Base-by-base conservation (phyloP, 352 stramenopile species). In the Pythium vanterpoolii region DNA sequence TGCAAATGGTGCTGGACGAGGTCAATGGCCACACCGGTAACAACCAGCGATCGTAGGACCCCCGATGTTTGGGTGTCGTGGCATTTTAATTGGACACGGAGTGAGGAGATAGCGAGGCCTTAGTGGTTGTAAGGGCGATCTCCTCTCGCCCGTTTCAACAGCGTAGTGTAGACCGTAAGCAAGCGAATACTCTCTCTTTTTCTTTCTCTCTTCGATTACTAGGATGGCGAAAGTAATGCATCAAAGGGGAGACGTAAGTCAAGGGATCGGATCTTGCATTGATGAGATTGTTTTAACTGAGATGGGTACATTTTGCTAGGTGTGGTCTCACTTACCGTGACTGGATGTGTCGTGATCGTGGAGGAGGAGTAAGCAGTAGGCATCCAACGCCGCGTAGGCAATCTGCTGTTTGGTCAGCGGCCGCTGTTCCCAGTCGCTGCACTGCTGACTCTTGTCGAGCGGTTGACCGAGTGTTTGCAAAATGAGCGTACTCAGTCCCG, bases 321-420 rank as follows among this genome's bases (percentile, higher is more conserved):
- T 31, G 16, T 4, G 21, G 24, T 48, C 27, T 24, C 28, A 30
- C n/a, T 44, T 8, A 33, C 6, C 3, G 24, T 24, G n/a, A n/a
- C n/a, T n/a, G n/a, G n/a, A n/a, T n/a, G 24, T 19, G 8, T 9
- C 2, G 2, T 42, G 34, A 8, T 60, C 42, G 52, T 83, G 69
- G 36, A 89, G 77, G 78, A 98, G 73, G 13, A 90, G 56, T 14
- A 93, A 62, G 31, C 77, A 86, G 61, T 81, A 90, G 10, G 83
- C 83, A 57, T 93, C 83, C 24, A 84, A 52, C 3, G 83, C 79
- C 10, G 83, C 81, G 68, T 93, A 93, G 18, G 63, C n/a, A 14
- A 90, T 60, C 62, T 90, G 83, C 39, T 80, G 56, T 33, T 60
- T 31, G 6, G 76, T 71, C 31, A 93, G 62, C 8, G 83, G 83